Evolutionary conservation across 2,329 filamentous ascomycete genomes (phyloP).

Genomic region (Verticillium nonalfalfae): DNA sequence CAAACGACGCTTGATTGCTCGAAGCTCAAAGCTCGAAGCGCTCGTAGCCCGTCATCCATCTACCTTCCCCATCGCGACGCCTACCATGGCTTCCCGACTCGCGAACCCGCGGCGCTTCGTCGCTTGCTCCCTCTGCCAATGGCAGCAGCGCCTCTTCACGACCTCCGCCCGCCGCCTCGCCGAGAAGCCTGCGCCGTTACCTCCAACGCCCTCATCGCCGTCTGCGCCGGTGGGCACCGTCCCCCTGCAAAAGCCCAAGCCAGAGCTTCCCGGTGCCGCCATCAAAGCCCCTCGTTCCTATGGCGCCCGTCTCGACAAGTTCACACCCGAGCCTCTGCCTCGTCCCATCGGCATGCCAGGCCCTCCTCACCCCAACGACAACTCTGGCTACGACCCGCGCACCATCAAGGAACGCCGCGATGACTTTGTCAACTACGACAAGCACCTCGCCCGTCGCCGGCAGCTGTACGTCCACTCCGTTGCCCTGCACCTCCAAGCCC

Average conservation of each 20-base stretch:
- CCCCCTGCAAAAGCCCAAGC: conserved; percentile 23
- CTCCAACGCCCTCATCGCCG: conserved; percentile 10
- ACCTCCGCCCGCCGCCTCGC: conserved; percentile 31
- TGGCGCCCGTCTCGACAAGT: conserved; percentile 47
- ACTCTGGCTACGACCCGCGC: conserved; percentile 68
- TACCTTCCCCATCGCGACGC: not conserved
- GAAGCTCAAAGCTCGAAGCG: no score
- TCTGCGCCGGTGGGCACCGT: conserved; percentile 7
- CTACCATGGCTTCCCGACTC: not conserved
- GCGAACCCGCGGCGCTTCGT: conserved; percentile 21
- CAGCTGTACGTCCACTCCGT: conserved; percentile 52
- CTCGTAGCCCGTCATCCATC: not conserved
- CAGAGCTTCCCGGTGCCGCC: conserved; percentile 34
- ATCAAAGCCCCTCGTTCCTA: conserved; percentile 55
- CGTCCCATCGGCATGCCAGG: conserved; percentile 77
- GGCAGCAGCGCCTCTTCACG: conserved; percentile 37
- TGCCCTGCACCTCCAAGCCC: not conserved
- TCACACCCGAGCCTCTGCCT: conserved; percentile 52
- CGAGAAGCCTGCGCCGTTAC: conserved; percentile 15
- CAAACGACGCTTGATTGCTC: not conserved
- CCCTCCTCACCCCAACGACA: conserved; percentile 72
- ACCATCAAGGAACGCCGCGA: conserved; percentile 62
- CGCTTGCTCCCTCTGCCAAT: conserved; percentile 44
- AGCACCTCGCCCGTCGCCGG: conserved; percentile 70
- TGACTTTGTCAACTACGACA: conserved; percentile 80